Evolutionary conservation across 2,329 filamentous ascomycete species (phyloP), one percentile per base, ranked within the genome.

Genomic region (Bipolaris cookei): DNA sequence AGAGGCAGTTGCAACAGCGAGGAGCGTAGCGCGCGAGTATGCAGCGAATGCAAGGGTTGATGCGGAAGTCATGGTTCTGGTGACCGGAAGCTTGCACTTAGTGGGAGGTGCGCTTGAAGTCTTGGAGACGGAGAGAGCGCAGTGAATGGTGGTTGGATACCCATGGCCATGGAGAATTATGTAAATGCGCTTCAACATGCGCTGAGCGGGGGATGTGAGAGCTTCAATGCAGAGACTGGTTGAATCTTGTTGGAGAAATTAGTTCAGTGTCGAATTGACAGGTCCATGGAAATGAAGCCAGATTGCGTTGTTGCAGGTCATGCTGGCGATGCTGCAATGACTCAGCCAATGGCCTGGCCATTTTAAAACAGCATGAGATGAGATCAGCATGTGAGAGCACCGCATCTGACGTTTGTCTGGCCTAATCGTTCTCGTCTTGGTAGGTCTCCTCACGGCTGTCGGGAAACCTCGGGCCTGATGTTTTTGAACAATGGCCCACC

Each of bases 1-100:
- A 61, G 89, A 91, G 52, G 88, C 90, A 1, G 84, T 95, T 7
- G 78, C 78, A 10, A 79, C 82, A 57, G 86, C 86, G 3, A 82
- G 84, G 58, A 75, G 42, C 1, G 62, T 80, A 5, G 73, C 63
- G 28, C 73, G 69, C 52, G 49, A 59, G 11, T 74, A 75, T 69
- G 57, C 70, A 34, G 51, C 58, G 20, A 58, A 58, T 7, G 53
- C 51, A 61, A 28, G 68, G 21, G 67, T 71, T n/a, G 59, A 78
- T 48, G 65, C 73, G 2, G 81, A 81, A 47, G 80, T 86, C 14
- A 85, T 87, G 72, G 86, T 88, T 0, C 78, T 97, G 52, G 88
- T 91, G 8, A 96, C 92, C 13, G 92, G 92, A 2, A 96, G 91
- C 73, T 78, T 96, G 69, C 90, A 96, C 80, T 82, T 97, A 37